Evolutionary conservation across 371 early-diverging fungal species (phyloP).

Genomic region (Chytridiales sp.): DNA sequence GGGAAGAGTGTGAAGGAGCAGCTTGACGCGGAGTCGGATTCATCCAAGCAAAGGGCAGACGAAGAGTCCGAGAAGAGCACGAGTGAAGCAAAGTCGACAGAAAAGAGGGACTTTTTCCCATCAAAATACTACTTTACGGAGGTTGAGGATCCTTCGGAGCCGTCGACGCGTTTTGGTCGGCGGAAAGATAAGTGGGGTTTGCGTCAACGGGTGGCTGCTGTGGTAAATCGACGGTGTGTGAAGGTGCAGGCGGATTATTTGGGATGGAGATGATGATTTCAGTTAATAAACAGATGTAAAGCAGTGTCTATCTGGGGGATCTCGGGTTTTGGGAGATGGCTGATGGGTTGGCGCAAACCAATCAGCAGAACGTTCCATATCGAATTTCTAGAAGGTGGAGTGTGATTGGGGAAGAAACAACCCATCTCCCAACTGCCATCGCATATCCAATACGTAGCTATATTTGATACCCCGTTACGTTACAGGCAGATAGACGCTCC

Average conservation of each 20-base stretch:
- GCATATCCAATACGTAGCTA: too few species aligned
- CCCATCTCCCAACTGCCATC: too few species aligned
- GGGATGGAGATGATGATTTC: constrained; percentile 6
- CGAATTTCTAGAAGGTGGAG: too few species aligned
- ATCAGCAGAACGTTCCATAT: too few species aligned
- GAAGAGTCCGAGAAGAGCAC: not conserved
- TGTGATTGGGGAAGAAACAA: too few species aligned
- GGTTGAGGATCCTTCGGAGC: constrained; percentile 7
- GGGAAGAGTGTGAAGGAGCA: constrained; percentile 6
- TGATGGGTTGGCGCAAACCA: too few species aligned
- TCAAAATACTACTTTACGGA: constrained; percentile 12
- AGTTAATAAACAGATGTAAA: too few species aligned
- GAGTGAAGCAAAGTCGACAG: not conserved
- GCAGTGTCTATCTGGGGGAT: too few species aligned
- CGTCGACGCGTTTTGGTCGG: constrained; percentile 5
- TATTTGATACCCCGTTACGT: too few species aligned
- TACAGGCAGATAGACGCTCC: too few species aligned
- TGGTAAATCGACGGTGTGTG: constrained; percentile 4
- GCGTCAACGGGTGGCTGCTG: constrained; percentile 15
- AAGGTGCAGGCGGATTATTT: constrained; percentile 8
- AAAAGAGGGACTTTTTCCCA: constrained; percentile 10
- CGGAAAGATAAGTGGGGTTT: constrained; percentile 25
- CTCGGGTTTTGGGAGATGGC: too few species aligned
- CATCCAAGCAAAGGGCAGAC: not conserved
- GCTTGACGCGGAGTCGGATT: constrained; percentile 1